Base-by-base conservation (phyloP, 352 stramenopile species). In the Phytophthora multivora region DNA sequence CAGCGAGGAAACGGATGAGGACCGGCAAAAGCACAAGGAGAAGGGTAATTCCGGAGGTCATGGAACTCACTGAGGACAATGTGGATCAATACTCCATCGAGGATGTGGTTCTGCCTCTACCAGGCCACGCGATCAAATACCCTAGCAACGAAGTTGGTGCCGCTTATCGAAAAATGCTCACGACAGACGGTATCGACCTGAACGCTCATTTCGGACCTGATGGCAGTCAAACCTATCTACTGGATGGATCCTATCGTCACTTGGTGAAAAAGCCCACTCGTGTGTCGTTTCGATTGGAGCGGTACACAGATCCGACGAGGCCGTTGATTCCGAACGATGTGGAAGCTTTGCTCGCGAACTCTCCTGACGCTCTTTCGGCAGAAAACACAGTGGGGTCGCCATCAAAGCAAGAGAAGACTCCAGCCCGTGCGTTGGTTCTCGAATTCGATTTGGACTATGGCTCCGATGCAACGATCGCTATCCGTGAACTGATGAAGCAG, bases 51-150 rank as follows among this genome's bases (percentile, higher is more conserved):
- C 63, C 38, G 13, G 51, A 73, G 26, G 70, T 93, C 15, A 48
- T 87, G 28, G 59, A 89, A 9, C 59, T 98, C 4, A 97, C 88
- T 0, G 77, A 91, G 61, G 81, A 90, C 21, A 96, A 97, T 40
- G 68, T 98, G 26, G 62, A 73, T 26, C 51, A 89, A 31, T 98
- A 97, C 71, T 79, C 66, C 16, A 92, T 99, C 25, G 75, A 90
- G 4, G 96, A 99, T 64, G 88, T 99, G 30, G 91, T 99, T 45
- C 64, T 99, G 35, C 96, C 97, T 13, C 73, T 99, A 23, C 91
- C 96, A 7, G 97, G 97, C 10, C 91, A 90, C 45, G 86, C 90
- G 36, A 69, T 97, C 21, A 51, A 67, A n/a, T 93, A 96, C 59
- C 95, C 95, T 5, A 68, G 66, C 1, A 97, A 98, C 50, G 77